A percentile compares a stretch with the other conserved stretches of the same genome.
Conservation (phyloP, 2,329 filamentous ascomycete genomes). For the Botrytis paeoniae region DNA sequence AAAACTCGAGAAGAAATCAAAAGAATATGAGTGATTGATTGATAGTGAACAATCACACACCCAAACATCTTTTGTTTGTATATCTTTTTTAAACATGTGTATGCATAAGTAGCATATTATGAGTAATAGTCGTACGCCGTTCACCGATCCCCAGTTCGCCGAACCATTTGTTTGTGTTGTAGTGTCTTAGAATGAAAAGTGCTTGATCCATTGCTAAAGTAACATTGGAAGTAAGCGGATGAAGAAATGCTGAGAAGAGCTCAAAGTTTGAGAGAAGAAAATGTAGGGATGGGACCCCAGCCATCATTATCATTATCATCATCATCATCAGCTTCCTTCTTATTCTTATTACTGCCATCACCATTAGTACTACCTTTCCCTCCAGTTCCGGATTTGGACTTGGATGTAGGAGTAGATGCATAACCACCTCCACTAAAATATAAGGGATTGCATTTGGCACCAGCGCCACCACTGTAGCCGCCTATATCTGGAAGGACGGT, state of each 20-base stretch:
- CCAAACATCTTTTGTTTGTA: not conserved
- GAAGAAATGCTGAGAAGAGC: not conserved
- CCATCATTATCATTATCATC: slow-evolving; percentile 4
- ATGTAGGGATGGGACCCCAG: slow-evolving; percentile 6
- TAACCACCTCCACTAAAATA: not conserved
- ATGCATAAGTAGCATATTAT: not conserved
- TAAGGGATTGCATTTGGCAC: not conserved
- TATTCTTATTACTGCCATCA: not conserved
- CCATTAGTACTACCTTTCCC: not conserved
- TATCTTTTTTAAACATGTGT: slow-evolving; percentile 6
- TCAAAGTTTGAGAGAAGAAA: not conserved
- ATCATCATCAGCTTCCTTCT: not conserved
- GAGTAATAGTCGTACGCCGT: not conserved
- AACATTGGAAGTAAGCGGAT: not conserved
- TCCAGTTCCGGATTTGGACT: not conserved
- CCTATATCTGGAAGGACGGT: not conserved
- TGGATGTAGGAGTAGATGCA: not conserved
- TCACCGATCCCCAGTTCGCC: not conserved
- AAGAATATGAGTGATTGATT: not conserved
- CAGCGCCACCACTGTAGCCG: not conserved
- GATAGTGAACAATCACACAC: slow-evolving; percentile 1
- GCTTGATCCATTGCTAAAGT: not conserved
- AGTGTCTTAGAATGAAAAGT: not conserved
- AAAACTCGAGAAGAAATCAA: not conserved
- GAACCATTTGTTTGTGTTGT: not conserved